phyloP scores from a whole-genome alignment of 2,329 filamentous ascomycete species.

The Helicocarpus griseus region DNA sequence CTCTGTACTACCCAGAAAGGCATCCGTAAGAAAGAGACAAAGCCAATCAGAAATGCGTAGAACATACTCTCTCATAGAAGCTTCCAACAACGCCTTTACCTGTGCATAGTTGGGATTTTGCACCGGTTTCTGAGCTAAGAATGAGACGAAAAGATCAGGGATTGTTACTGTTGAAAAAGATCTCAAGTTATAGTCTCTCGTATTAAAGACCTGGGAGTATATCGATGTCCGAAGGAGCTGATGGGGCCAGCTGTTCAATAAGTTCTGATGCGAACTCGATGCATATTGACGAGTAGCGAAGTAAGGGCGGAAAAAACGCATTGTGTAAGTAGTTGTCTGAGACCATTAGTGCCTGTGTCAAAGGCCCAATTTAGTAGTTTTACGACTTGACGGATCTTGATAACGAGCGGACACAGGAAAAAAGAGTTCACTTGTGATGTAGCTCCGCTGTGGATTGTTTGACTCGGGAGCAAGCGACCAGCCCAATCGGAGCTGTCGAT shows the following conservation, averaged over 20 bases:
- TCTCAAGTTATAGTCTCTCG: background rate
- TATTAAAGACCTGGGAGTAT: background rate
- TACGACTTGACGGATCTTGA: too few species aligned
- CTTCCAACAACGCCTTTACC: conserved; percentile 9
- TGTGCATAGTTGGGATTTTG: conserved; percentile 18
- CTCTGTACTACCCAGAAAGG: background rate
- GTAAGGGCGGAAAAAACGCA: too few species aligned
- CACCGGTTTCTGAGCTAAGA: conserved; percentile 16
- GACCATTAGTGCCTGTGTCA: too few species aligned
- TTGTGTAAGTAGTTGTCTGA: too few species aligned
- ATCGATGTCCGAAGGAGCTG: background rate
- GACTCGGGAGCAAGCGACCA: too few species aligned
- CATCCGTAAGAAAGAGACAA: background rate
- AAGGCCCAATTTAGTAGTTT: too few species aligned
- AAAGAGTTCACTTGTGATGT: too few species aligned
- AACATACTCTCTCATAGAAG: background rate
- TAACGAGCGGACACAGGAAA: too few species aligned
- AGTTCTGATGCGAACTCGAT: too few species aligned
- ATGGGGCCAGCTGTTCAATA: too few species aligned
- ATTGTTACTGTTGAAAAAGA: conserved; percentile 4
- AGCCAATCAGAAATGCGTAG: background rate
- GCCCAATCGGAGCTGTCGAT: background rate
- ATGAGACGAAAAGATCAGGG: conserved; percentile 22
- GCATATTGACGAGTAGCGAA: too few species aligned
- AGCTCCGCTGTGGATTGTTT: too few species aligned